phyloP scores from a whole-genome alignment of 2,329 filamentous ascomycete genomes.

The Penicillium sp. region DNA sequence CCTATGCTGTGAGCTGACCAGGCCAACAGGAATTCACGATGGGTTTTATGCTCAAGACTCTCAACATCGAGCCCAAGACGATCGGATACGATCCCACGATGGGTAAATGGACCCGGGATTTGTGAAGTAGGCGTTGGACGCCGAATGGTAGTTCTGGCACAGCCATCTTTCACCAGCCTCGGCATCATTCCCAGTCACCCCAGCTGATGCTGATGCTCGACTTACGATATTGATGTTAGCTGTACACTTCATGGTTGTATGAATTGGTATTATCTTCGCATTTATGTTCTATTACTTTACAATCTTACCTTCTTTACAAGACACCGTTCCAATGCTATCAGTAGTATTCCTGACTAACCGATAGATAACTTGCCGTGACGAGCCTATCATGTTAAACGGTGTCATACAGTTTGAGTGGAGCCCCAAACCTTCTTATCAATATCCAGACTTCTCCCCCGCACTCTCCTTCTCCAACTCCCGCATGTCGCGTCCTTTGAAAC shows the following conservation, averaged over 20 bases:
- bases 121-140: neutral
- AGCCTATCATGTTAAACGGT: conserved; percentile 4
- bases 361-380: neutral
- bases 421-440: conserved; percentile 20
- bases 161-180: too few species aligned
- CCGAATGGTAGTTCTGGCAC: too few species aligned
- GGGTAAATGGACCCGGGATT: conserved; percentile 55
- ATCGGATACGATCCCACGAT: conserved; percentile 62
- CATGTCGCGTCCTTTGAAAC: conserved; percentile 25
- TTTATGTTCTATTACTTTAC: too few species aligned
- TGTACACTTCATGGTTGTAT: too few species aligned
- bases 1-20: neutral
- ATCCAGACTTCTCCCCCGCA: conserved; percentile 18
- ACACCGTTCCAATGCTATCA: too few species aligned
- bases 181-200: too few species aligned
- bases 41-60: conserved; percentile 66
- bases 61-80: conserved; percentile 63
- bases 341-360: too few species aligned
- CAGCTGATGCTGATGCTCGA: too few species aligned
- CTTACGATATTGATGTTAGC: too few species aligned
- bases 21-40: conserved; percentile 62
- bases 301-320: too few species aligned
- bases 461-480: conserved; percentile 8
- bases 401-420: neutral
- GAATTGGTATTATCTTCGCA: too few species aligned